Evolutionary conservation across 106 monocot species (phyloP).

Genomic region (Dendrobium catenatum): DNA sequence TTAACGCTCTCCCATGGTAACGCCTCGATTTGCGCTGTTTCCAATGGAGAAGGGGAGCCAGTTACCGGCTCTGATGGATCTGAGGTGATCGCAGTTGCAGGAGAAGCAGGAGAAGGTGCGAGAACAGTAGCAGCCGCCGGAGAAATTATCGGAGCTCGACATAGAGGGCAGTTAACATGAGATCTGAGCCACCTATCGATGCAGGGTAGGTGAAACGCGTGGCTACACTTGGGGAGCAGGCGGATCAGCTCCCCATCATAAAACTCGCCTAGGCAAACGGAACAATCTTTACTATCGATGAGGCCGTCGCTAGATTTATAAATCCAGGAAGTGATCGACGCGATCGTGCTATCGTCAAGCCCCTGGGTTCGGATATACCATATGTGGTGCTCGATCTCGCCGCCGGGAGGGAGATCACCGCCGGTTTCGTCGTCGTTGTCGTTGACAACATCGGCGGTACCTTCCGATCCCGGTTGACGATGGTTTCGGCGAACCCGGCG

Average conservation of each 20-base stretch:
- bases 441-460: neutral
- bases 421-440: constrained; percentile 9
- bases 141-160: constrained; percentile 51
- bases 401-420: neutral
- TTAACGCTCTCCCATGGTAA: neutral
- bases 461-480: neutral
- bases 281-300: constrained; percentile 46
- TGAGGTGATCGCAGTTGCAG: neutral
- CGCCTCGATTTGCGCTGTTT: neutral
- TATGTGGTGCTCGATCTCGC: constrained; percentile 44
- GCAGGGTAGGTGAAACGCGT: constrained; percentile 71
- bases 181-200: constrained; percentile 83
- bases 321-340: constrained; percentile 37
- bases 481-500: constrained; percentile 13
- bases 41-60: neutral
- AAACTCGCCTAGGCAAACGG: constrained; percentile 83
- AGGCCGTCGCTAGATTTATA: constrained; percentile 43
- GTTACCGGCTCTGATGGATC: constrained; percentile 4
- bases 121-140: constrained; percentile 8
- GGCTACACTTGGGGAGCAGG: constrained; percentile 70
- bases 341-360: constrained; percentile 64
- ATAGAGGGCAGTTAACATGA: constrained; percentile 83
- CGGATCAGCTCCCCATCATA: constrained; percentile 63
- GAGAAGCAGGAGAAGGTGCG: constrained; percentile 5
- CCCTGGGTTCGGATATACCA: constrained; percentile 84